phyloP scores from a whole-genome alignment of 208 protist species.

The Angomonas ambiguus region DNA sequence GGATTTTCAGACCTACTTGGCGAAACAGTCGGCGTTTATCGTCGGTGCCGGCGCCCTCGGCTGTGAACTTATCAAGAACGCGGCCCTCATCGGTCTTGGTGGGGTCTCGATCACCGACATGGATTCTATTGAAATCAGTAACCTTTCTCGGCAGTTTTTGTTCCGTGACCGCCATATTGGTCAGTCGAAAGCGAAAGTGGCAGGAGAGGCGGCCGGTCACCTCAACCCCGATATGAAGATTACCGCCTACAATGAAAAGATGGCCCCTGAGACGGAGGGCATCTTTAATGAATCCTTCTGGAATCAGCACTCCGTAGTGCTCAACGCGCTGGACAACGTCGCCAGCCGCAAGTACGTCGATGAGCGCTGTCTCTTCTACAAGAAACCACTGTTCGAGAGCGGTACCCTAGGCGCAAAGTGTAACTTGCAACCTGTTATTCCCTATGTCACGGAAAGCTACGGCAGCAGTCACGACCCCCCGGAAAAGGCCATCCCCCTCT shows the following conservation, averaged over 20 bases:
- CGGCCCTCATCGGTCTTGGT: conserved; percentile 96
- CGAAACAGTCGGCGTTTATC: conserved; percentile 86
- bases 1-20: conserved; percentile 83
- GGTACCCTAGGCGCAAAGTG: conserved; percentile 99
- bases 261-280: conserved; percentile 96
- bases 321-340: conserved; percentile 99
- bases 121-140: conserved; percentile 99
- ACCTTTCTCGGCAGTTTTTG: conserved; percentile 99
- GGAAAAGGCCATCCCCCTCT: conserved; percentile 99
- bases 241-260: conserved; percentile 76
- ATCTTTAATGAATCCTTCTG: conserved; percentile 97
- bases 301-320: conserved; percentile 88
- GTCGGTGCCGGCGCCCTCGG: conserved; percentile 98
- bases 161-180: conserved; percentile 97
- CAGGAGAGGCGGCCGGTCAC: conserved; percentile 77
- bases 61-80: conserved; percentile 99
- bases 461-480: conserved; percentile 95
- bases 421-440: conserved; percentile 97
- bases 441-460: conserved; percentile 98
- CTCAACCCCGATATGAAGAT: conserved; percentile 95
- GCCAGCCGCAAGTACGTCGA: conserved; percentile 96
- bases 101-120: conserved; percentile 98
- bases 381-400: conserved; percentile 97
- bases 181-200: conserved; percentile 93
- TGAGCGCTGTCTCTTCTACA: conserved; percentile 93